Percentiles rank a stretch among this genome's conserved stretches.
Conservation (phyloP, 2,329 filamentous ascomycete genomes). For the Laburnicola sp. region DNA sequence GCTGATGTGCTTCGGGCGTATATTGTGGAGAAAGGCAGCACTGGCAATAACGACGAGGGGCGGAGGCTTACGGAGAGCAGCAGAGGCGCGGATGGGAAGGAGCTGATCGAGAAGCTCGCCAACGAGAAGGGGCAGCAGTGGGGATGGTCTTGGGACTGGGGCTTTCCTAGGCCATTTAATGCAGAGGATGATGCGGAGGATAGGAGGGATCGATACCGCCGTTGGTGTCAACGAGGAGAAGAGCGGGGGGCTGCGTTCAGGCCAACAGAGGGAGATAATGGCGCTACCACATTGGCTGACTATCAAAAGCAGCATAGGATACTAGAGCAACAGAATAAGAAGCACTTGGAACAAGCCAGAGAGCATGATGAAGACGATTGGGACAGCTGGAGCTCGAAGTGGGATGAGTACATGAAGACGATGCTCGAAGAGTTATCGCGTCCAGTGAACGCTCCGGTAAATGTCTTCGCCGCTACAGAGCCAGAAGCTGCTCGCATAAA, state of each 20-base stretch:
- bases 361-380: neutral
- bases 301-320: too few species aligned
- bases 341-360: neutral
- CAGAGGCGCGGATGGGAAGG: neutral
- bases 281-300: too few species aligned
- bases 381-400: slow-evolving; percentile 2
- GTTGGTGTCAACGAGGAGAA: slow-evolving; percentile 8
- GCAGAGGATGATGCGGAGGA: neutral
- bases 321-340: neutral
- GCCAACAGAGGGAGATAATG: neutral
- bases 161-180: slow-evolving; percentile 35
- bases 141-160: slow-evolving; percentile 43
- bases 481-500: slow-evolving; percentile 1
- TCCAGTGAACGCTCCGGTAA: neutral
- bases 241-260: neutral
- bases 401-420: slow-evolving; percentile 7
- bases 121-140: slow-evolving; percentile 40
- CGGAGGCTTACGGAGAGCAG: neutral
- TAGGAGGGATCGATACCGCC: neutral
- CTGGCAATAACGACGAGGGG: neutral
- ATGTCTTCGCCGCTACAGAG: neutral
- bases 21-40: slow-evolving; percentile 22
- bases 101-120: slow-evolving; percentile 31
- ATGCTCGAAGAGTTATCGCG: slow-evolving; percentile 11
- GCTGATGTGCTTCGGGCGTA: slow-evolving; percentile 31